Percentiles rank a stretch among this genome's conserved stretches.
These are phyloP conservation scores for Aspergillus glaucus DNA, from an alignment of 2,329 filamentous ascomycete species.

Conservation along the genomic window DNA sequence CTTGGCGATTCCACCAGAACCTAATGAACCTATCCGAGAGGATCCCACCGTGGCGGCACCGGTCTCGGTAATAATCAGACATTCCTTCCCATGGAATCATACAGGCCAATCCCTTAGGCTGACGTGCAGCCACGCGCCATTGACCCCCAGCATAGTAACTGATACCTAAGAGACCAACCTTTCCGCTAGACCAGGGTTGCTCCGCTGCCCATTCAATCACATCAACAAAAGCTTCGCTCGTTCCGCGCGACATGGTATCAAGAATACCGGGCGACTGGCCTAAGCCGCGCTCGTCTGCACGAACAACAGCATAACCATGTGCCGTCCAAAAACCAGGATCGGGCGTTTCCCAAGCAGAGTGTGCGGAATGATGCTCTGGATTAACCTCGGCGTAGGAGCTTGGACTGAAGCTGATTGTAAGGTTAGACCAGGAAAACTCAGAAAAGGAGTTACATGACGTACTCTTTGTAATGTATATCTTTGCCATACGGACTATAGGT, in stretches of 20 bases:
- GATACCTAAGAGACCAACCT: no score
- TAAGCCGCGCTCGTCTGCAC: constrained; percentile 48
- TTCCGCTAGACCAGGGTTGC: no score
- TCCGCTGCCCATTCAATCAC: no score
- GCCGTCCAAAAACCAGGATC: constrained; percentile 53
- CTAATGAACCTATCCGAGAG: constrained; percentile 40
- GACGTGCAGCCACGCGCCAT: no score
- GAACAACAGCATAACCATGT: constrained; percentile 51
- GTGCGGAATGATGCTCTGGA: constrained; percentile 46
- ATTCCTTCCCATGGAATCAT: constrained; percentile 54
- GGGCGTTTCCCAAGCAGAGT: constrained; percentile 56
- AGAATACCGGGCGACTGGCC: constrained; percentile 49
- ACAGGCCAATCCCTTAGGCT: constrained; percentile 33
- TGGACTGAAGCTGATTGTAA: constrained; percentile 40
- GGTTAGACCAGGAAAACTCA: not conserved
- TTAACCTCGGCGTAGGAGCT: constrained; percentile 51
- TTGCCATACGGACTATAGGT: constrained; percentile 61
- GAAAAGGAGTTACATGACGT: constrained; percentile 25
- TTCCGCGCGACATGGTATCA: constrained; percentile 49
- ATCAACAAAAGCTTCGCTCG: constrained; percentile 46
- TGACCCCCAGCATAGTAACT: no score
- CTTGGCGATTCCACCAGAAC: no score
- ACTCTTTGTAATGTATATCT: constrained; percentile 56
- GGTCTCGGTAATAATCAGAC: constrained; percentile 52
- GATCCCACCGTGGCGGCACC: constrained; percentile 58